Evolutionary conservation across 2,329 filamentous ascomycete species (phyloP), one percentile per base, ranked within the genome.

Genomic region (Diaporthe ampelina): DNA sequence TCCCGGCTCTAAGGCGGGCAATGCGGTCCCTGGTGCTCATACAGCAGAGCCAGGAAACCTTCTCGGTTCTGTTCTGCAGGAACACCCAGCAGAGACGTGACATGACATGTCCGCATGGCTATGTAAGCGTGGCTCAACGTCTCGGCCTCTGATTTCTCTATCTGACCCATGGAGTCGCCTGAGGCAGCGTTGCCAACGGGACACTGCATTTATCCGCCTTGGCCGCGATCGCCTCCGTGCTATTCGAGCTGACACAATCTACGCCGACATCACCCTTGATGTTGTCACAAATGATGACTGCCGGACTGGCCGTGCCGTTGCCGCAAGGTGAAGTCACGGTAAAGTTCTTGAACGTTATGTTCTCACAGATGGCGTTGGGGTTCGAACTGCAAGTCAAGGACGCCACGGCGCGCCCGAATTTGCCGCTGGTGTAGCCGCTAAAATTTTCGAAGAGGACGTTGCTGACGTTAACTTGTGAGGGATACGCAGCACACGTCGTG

Each of bases 381-480:
- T 81, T 89, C 0, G 87, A 87, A 21, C 87, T 89, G 79, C 90
- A 91, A 0, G 86, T 87, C 74, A 92, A 79, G 59, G 86, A 85
- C 0, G 87, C 90, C 1, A 91, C 88, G 2, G 87, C 86, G 26
- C 85, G 85, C 1, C 89, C 89, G 65, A 90, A 85, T 76, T 88
- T 87, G 0, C 90, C 90, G 21, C 87, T 90, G 2, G 87, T 89
- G 26, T 86, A 87, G 0, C 90, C 90, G 0, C 85, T 85, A 75
- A 92, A 87, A 78, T 91, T 91, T 77, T 90, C 84, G 75, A 92
- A 92, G 0, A 82, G 83, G 43, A 92, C 86, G 78, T 91, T 88
- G 35, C 87, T 89, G 73, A 92, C 87, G 77, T 91, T 88, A 77
- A 91, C 89, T 10, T 84, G 83, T 0, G 88, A 90, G 0, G 90